Percentiles rank a stretch among this genome's conserved stretches.
phyloP scores from a whole-genome alignment of 257 asterid genomes.

The Haberlea rhodopensis region DNA sequence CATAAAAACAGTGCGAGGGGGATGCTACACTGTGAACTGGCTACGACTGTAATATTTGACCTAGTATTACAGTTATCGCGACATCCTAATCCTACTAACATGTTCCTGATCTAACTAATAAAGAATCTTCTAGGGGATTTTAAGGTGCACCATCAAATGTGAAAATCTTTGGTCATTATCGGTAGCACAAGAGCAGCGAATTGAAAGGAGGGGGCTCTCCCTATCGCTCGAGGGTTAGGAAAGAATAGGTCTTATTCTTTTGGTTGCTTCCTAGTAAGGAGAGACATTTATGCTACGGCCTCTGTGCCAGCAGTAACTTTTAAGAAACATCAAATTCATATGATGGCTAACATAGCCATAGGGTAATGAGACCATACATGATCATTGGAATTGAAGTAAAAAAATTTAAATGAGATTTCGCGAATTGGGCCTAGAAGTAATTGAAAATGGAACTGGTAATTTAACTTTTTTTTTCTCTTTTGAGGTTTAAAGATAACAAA shows the following conservation, averaged over 20 bases:
- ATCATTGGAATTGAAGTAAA: background rate
- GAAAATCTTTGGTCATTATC: background rate
- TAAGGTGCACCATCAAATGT: background rate
- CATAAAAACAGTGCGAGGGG: background rate
- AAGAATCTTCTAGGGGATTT: background rate
- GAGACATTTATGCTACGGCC: no score
- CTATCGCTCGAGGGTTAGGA: background rate
- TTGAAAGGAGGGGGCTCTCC: background rate
- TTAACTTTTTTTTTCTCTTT: constrained; percentile 2
- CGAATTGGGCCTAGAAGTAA: constrained; percentile 2
- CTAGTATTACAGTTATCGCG: background rate
- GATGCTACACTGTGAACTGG: background rate
- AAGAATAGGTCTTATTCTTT: no score
- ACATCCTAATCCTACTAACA: background rate
- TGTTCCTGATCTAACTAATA: background rate
- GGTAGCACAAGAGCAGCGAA: background rate
- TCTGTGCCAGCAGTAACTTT: no score
- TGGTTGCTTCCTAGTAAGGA: no score
- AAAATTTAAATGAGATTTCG: constrained; percentile 9
- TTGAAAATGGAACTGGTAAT: constrained; percentile 12
- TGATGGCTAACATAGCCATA: constrained; percentile 7
- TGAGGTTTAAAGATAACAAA: constrained; percentile 10
- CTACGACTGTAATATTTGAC: background rate
- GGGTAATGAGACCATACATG: background rate
- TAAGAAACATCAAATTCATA: constrained; percentile 3